phyloP scores from a whole-genome alignment of 495 filamentous ascomycete species.

The Cercophora scortea region DNA sequence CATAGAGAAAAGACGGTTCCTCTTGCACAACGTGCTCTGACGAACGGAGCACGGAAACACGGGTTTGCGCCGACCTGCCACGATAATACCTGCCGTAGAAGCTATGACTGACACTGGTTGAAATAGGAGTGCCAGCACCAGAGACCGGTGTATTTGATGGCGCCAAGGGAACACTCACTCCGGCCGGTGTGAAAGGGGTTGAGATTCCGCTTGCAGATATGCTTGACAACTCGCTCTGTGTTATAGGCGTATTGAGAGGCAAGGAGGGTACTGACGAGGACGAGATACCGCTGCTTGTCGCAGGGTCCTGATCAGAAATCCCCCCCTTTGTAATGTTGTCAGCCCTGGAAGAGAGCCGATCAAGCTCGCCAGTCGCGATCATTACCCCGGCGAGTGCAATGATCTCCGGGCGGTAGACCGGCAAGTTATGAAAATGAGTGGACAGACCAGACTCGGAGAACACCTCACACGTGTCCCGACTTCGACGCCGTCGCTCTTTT shows the following conservation, averaged over 20 bases:
- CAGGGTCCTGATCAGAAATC: not conserved
- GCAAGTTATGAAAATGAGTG: not conserved
- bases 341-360: constrained; percentile 10
- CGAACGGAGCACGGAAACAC: too few species aligned
- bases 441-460: not conserved
- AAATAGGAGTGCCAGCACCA: not conserved
- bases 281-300: not conserved
- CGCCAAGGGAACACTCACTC: constrained; percentile 1
- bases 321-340: not conserved
- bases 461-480: constrained; percentile 2
- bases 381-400: constrained; percentile 18
- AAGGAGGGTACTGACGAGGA: not conserved
- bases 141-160: constrained; percentile 7
- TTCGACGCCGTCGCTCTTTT: constrained; percentile 4
- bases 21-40: too few species aligned
- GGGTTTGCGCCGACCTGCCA: not conserved
- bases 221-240: not conserved
- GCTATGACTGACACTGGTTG: not conserved
- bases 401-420: not conserved
- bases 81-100: not conserved
- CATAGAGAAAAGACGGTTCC: too few species aligned
- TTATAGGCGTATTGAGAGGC: constrained; percentile 3
- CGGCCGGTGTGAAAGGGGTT: not conserved
- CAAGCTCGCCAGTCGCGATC: constrained; percentile 16
- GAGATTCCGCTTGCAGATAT: not conserved